Evolutionary conservation across 345 rosid genomes (phyloP), one percentile per base, ranked within the genome.

Genomic region (Ceriops decandra): DNA sequence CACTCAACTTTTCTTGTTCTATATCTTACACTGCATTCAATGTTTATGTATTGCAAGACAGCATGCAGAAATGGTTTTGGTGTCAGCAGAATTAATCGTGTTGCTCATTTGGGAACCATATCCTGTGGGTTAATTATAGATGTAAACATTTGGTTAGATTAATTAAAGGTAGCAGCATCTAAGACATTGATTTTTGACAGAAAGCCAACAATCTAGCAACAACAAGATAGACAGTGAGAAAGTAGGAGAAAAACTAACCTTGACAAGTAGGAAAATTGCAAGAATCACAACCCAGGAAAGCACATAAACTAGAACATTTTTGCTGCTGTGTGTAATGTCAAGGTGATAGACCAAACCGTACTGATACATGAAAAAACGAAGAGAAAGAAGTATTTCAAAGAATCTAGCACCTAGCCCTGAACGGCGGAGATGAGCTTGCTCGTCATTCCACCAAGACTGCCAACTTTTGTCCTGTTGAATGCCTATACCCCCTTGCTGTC

Each of bases 391-490:
- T 2, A 93, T 81, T 80, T 93, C 97, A 27, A 87, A 76, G 63
- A 85, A 63, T 62, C 95, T 84, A 76, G 96, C 93, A 19, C 85
- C 89, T 21, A 86, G 74, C 52, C 97, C 92, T 8, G 93, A 89
- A 61, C 77, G 87, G 63, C 78, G 85, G 52, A 93, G 87, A 79
- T 89, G 98, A 31, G 85, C 84, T 80, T 93, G 98, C 73, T 91
- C 97, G 22, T 91, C 96, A 31, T 75, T 78, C 98, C 98, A 93
- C 98, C 98, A 93, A 20, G 98, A 91, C 68, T 93, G 87, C 98
- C 98, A 93, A 80, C 98, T 93, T 80, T 89, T 93, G 62, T 93
- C 96, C 59, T 88, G 91, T 64, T 86, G 95, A 74, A 91, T 90
- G 60, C 98, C 98, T 31, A 93, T 91, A 13, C 98, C 98, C 28